A percentile compares a stretch with the other conserved stretches of the same genome.
phyloP scores from a whole-genome alignment of 208 protist genomes.

The Acanthamoeba divionensis region DNA sequence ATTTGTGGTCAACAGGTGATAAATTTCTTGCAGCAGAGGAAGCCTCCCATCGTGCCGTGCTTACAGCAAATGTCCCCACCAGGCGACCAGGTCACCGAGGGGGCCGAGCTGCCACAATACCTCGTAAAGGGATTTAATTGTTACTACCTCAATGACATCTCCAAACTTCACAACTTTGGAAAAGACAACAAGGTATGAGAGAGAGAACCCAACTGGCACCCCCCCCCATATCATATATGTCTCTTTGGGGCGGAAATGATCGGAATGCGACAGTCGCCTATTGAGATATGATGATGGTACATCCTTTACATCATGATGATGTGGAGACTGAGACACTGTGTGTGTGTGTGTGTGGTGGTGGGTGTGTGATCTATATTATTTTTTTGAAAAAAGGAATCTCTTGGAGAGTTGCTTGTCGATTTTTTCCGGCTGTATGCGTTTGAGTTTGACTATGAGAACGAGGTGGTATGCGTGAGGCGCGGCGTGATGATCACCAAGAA shows the following conservation, averaged over 20 bases:
- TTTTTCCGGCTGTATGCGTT: conserved; percentile 77
- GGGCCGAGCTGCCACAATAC: neutral
- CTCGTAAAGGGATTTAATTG: conserved; percentile 66
- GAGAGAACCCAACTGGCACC: too few relatives aligned
- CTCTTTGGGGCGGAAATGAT: too few relatives aligned
- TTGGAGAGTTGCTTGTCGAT: conserved; percentile 66
- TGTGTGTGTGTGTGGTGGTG: too few relatives aligned
- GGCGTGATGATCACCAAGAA: conserved; percentile 59
- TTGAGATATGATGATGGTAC: too few relatives aligned
- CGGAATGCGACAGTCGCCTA: too few relatives aligned
- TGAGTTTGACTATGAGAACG: conserved; percentile 69
- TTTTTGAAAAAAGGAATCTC: neutral
- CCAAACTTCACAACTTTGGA: conserved; percentile 48
- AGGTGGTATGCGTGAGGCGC: conserved; percentile 65
- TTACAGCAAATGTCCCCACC: conserved; percentile 55
- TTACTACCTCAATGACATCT: conserved; percentile 63
- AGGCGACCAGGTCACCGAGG: neutral
- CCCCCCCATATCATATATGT: too few relatives aligned
- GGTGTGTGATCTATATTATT: neutral
- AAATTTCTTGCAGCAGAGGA: conserved; percentile 61
- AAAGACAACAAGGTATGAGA: conserved; percentile 41
- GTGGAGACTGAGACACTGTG: too few relatives aligned
- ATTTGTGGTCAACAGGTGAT: conserved; percentile 14
- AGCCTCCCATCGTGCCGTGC: conserved; percentile 63
- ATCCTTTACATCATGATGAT: too few relatives aligned